These are phyloP conservation scores for Candida buenavistaensis DNA, from an alignment of 1,139 yeast genomes.

Conservation along the genomic window DNA sequence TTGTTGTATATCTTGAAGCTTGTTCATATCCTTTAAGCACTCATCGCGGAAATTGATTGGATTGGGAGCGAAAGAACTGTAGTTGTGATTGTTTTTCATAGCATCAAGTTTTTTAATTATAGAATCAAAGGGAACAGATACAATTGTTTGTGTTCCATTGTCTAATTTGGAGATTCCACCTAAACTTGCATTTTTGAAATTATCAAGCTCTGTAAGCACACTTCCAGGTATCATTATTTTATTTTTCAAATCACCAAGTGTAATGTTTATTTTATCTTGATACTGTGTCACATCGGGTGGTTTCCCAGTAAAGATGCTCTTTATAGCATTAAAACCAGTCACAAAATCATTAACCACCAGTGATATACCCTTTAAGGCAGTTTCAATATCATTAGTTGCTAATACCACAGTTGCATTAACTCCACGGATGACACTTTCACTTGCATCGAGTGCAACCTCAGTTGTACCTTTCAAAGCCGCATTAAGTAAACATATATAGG, in stretches of 20 bases:
- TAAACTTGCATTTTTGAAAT: constrained; percentile 40
- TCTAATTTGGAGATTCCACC: constrained; percentile 60
- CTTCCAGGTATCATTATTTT: constrained; percentile 64
- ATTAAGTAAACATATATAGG: constrained; percentile 78
- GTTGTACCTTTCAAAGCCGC: constrained; percentile 74
- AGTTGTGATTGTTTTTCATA: constrained; percentile 6
- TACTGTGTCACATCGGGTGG: constrained; percentile 19
- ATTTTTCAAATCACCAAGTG: constrained; percentile 50
- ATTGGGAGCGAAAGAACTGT: constrained; percentile 5
- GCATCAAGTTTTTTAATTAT: constrained; percentile 18
- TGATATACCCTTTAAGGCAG: constrained; percentile 58
- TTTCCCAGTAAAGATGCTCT: constrained; percentile 55
- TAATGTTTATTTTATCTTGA: constrained; percentile 52
- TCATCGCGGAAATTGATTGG: constrained; percentile 11
- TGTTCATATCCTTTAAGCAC: constrained; percentile 11
- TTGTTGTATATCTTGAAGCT: constrained; percentile 9
- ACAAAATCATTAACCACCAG: constrained; percentile 47
- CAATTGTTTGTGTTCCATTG: constrained; percentile 25
- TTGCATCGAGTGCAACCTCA: constrained; percentile 70
- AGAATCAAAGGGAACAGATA: constrained; percentile 22
- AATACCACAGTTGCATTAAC: constrained; percentile 61
- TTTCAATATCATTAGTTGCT: constrained; percentile 59
- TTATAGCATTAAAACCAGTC: constrained; percentile 45
- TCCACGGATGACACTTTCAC: constrained; percentile 56
- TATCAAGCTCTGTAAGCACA: constrained; percentile 53